Evolutionary conservation across 495 filamentous ascomycete genomes (phyloP), one percentile per base, ranked within the genome.

Genomic region (Neurospora cerealis): DNA sequence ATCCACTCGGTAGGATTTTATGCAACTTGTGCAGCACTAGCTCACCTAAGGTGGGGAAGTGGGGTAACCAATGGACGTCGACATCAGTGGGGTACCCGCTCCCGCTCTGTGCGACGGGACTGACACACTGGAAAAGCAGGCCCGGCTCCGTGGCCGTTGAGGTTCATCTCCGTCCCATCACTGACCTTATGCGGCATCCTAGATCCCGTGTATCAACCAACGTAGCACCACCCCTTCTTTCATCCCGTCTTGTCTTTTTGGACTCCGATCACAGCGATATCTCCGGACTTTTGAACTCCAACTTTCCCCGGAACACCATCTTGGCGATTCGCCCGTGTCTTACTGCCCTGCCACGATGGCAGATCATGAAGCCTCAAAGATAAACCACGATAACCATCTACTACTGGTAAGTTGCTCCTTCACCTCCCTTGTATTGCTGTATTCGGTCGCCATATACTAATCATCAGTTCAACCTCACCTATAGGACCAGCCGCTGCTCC

Each of bases 401-500:
- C 81, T 86, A 24, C 81, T 87, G 5, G 85, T 86, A 76, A 78
- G 84, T 69, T 41, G 5, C 39, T 17, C 13, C 19, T 66, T 44
- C 7, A 62, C 40, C 54, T 42, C 42, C 48, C 36, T 36, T 2
- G 15, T 1, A 40, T 21, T 48, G 44, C 70, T n/a, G 74, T 75
- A 72, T 72, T 73, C 39, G 37, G 2, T 11, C n/a, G 7, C 28
- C 28, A 11, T 24, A 13, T 24, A 66, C 54, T 66, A 66, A 66
- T 66, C 32, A 13, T 71, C 41, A 5, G 41, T 46, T 66, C 36
- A 17, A 71, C 15, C 41, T 17, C 42, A 21, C n/a, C 39, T 44
- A 54, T 71, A 97, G 95, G 96, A 99, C 81, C 95, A 98, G 89
- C 92, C 96, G 34, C 93, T 98, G 74, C 91, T 99, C 77, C 92